Percentiles rank a stretch among this genome's conserved stretches.
Evolutionary conservation across 768 basidiomycete species (phyloP).

Genomic region (button mushroom (Agaricus bisporus)): DNA sequence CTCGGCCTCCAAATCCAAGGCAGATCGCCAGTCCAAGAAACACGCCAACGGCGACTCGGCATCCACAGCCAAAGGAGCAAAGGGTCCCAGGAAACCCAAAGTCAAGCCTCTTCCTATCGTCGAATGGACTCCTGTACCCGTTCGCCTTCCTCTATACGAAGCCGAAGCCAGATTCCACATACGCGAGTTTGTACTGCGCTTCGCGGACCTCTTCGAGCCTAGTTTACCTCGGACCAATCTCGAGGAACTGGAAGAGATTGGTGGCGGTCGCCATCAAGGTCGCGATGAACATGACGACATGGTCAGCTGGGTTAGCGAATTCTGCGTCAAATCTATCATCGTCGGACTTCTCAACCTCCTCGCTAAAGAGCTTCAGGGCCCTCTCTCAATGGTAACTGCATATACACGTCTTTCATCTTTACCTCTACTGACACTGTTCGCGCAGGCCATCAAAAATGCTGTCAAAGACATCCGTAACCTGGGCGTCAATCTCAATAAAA

Average conservation of each 20-base stretch:
- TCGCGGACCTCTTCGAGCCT: slow-evolving; percentile 44
- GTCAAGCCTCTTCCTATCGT: slow-evolving; percentile 37
- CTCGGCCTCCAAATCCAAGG: slow-evolving; percentile 12
- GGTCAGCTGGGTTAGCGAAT: slow-evolving; percentile 58
- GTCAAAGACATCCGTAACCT: slow-evolving; percentile 45
- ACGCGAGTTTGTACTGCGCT: slow-evolving; percentile 70
- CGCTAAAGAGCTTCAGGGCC: slow-evolving; percentile 33
- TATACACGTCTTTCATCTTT: neutral
- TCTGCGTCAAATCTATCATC: slow-evolving; percentile 58
- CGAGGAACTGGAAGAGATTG: slow-evolving; percentile 59
- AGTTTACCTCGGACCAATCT: slow-evolving; percentile 37
- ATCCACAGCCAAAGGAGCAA: slow-evolving; percentile 3
- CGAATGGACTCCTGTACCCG: slow-evolving; percentile 47
- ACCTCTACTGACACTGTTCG: neutral
- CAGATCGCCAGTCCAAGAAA: slow-evolving; percentile 8
- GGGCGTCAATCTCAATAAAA: slow-evolving; percentile 53
- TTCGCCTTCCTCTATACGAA: slow-evolving; percentile 35
- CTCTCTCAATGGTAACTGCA: slow-evolving; percentile 27
- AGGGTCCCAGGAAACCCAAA: slow-evolving; percentile 20
- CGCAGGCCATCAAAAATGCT: slow-evolving; percentile 36
- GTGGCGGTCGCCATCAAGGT: slow-evolving; percentile 21
- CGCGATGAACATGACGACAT: slow-evolving; percentile 35
- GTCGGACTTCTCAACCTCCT: slow-evolving; percentile 54
- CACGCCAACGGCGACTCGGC: slow-evolving; percentile 8
- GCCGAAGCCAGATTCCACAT: slow-evolving; percentile 62